Percentiles rank a stretch among this genome's conserved stretches.
phyloP scores from a whole-genome alignment of 2,329 filamentous ascomycete genomes.

The Kalmusia sp. region DNA sequence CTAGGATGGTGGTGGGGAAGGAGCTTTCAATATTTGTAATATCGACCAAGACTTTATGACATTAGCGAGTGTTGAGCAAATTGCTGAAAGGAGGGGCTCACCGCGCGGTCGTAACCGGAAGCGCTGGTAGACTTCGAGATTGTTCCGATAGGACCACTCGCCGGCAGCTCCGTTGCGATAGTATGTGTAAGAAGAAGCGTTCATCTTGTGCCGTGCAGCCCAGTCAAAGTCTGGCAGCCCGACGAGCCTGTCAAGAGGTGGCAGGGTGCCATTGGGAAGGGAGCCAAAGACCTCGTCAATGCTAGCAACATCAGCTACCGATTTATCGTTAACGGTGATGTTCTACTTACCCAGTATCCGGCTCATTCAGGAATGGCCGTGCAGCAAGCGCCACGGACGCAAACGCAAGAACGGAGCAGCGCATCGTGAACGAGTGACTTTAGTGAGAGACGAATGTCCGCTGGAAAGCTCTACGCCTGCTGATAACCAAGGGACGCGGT shows the following conservation, averaged over 20 bases:
- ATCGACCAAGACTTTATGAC: conserved; percentile 52
- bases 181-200: conserved; percentile 60
- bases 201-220: conserved; percentile 58
- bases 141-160: conserved; percentile 64
- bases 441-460: conserved; percentile 7
- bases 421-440: conserved; percentile 29
- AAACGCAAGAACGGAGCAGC: conserved; percentile 26
- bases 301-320: neutral
- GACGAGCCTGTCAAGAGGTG: conserved; percentile 54
- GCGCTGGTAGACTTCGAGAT: conserved; percentile 61
- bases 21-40: conserved; percentile 50
- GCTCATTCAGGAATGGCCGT: conserved; percentile 42
- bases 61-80: neutral
- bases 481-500: neutral
- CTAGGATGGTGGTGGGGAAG: conserved; percentile 57
- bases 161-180: conserved; percentile 64
- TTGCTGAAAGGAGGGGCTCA: neutral
- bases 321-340: neutral
- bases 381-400: conserved; percentile 39
- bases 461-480: neutral
- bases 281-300: conserved; percentile 33
- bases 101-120: conserved; percentile 56
- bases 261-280: conserved; percentile 45
- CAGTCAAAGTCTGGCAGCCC: conserved; percentile 64
- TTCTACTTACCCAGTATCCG: conserved; percentile 37